These are phyloP conservation scores for Trypanosoma mega DNA, from an alignment of 208 protist species.

Conservation along the genomic window DNA sequence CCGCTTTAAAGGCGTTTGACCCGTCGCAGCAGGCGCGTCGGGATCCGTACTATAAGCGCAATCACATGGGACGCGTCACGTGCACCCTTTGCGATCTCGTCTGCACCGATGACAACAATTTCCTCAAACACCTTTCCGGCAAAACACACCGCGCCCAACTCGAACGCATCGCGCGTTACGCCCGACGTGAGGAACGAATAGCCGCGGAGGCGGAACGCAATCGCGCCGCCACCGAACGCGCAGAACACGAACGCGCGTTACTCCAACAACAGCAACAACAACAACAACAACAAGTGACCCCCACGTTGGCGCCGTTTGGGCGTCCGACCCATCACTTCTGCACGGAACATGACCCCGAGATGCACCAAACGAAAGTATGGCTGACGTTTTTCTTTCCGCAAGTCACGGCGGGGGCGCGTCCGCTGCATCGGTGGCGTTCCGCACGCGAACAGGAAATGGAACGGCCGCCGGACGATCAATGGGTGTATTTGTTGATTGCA, in stretches of 20 bases:
- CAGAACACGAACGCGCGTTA: conserved; percentile 40
- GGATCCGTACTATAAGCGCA: conserved; percentile 77
- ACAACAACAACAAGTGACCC: background rate
- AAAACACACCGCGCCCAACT: conserved; percentile 78
- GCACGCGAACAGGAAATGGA: conserved; percentile 80
- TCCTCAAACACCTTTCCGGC: conserved; percentile 71
- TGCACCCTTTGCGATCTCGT: conserved; percentile 80
- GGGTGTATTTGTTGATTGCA: conserved; percentile 77
- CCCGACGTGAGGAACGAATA: conserved; percentile 46
- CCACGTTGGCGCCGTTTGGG: conserved; percentile 43
- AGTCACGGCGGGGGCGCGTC: conserved; percentile 54
- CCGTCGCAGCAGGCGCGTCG: conserved; percentile 47
- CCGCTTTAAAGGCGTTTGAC: conserved; percentile 47
- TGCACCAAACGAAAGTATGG: conserved; percentile 81
- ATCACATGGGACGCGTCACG: conserved; percentile 79
- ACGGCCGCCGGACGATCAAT: conserved; percentile 51
- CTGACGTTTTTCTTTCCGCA: conserved; percentile 68
- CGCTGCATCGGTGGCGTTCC: conserved; percentile 81
- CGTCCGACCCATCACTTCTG: conserved; percentile 65
- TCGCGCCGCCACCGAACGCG: conserved; percentile 36
- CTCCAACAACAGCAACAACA: conserved; percentile 19
- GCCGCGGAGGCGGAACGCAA: conserved; percentile 65
- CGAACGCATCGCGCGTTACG: conserved; percentile 56
- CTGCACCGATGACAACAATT: conserved; percentile 81
- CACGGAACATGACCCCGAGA: conserved; percentile 58